phyloP scores from a whole-genome alignment of 164 flowering plant species.

The Vitis rotundifolia region DNA sequence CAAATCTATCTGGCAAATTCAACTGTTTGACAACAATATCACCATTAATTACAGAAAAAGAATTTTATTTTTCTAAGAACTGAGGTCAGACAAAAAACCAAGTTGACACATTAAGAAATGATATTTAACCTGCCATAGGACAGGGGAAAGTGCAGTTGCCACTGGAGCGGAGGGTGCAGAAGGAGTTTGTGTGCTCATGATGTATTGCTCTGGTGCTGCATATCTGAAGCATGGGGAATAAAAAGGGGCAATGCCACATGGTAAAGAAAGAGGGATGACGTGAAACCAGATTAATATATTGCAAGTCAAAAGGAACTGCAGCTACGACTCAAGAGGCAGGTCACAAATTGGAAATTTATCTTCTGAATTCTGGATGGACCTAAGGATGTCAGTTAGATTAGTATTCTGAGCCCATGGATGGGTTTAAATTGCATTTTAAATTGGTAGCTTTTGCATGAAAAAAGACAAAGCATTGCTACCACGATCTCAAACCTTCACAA shows the following conservation, averaged over 20 bases:
- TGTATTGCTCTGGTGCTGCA: slow-evolving; percentile 98
- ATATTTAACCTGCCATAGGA: slow-evolving; percentile 84
- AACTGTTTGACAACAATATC: slow-evolving; percentile 48
- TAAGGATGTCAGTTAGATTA: too few species aligned
- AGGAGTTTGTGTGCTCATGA: slow-evolving; percentile 99
- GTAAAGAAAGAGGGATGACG: neutral
- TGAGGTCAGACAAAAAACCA: slow-evolving; percentile 2
- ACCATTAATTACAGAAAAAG: slow-evolving; percentile 6
- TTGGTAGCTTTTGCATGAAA: too few species aligned
- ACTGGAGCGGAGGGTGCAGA: slow-evolving; percentile 98
- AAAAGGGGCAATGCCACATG: slow-evolving; percentile 1
- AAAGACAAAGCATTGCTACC: too few species aligned
- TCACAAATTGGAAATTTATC: too few species aligned
- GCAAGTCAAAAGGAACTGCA: neutral
- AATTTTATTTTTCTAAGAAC: neutral
- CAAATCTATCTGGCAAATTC: slow-evolving; percentile 95
- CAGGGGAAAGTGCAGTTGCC: slow-evolving; percentile 95
- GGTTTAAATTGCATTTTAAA: too few species aligned
- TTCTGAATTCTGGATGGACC: too few species aligned
- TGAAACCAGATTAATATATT: neutral
- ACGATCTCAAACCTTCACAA: too few species aligned
- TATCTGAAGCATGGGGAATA: slow-evolving; percentile 46
- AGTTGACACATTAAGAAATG: neutral
- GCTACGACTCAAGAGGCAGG: neutral
- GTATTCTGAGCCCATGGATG: too few species aligned